Percentiles rank a stretch among this genome's conserved stretches.
Evolutionary conservation across 345 rosid genomes (phyloP).

Genomic region (Limnanthes douglasii): DNA sequence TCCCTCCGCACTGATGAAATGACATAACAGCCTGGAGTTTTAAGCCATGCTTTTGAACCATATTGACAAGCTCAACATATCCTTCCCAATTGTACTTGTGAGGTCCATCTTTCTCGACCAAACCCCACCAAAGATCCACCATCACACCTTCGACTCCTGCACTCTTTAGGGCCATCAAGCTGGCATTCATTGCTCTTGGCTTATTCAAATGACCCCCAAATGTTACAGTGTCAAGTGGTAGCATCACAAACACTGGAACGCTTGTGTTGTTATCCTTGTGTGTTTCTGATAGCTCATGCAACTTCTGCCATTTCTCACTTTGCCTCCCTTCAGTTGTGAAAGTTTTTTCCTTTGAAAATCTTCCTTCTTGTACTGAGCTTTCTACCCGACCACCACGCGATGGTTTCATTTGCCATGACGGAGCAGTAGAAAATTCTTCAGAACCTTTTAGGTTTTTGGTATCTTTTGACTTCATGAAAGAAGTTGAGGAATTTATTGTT

Average conservation of each 20-base stretch:
- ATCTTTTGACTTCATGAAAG: slow-evolving; percentile 51
- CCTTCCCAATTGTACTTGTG: slow-evolving; percentile 91
- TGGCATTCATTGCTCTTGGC: slow-evolving; percentile 80
- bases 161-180: slow-evolving; percentile 86
- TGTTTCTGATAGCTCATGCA: slow-evolving; percentile 30
- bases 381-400: slow-evolving; percentile 25
- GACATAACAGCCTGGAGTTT: slow-evolving; percentile 95
- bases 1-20: slow-evolving; percentile 99
- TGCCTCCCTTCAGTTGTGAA: slow-evolving; percentile 13
- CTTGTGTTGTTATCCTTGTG: slow-evolving; percentile 21
- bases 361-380: slow-evolving; percentile 25
- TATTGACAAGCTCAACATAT: slow-evolving; percentile 70
- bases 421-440: slow-evolving; percentile 24
- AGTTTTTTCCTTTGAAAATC: slow-evolving; percentile 20
- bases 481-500: slow-evolving; percentile 51
- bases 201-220: slow-evolving; percentile 55
- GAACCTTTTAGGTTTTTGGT: slow-evolving; percentile 31
- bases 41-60: slow-evolving; percentile 75
- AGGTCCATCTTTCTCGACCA: slow-evolving; percentile 97
- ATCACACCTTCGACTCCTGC: slow-evolving; percentile 94
- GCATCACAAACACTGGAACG: slow-evolving; percentile 89
- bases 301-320: slow-evolving; percentile 26
- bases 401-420: slow-evolving; percentile 36
- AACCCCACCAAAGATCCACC: slow-evolving; percentile 99
- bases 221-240: slow-evolving; percentile 74